Evolutionary conservation across 176 grass and related monocot genomes (phyloP).

Genomic region (Carex cristatella): DNA sequence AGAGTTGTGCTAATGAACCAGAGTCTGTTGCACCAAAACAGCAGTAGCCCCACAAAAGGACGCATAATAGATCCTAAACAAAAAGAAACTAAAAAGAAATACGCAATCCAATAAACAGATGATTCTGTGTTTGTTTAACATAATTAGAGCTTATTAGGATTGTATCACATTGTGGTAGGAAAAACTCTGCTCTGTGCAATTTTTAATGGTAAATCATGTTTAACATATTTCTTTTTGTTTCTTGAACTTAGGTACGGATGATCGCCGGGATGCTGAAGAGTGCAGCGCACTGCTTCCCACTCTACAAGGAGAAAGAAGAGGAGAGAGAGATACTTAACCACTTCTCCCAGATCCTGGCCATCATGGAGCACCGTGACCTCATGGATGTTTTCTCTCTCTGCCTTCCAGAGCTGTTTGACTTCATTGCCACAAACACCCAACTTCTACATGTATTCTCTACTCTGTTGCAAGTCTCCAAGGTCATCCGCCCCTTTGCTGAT

Average conservation of each 20-base stretch:
- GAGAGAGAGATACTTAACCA: constrained; percentile 91
- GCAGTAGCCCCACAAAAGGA: neutral
- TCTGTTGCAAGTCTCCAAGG: constrained; percentile 83
- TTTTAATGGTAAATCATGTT: neutral
- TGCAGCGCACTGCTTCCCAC: constrained; percentile 83
- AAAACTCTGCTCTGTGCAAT: neutral
- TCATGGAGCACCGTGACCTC: constrained; percentile 95
- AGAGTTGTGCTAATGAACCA: neutral
- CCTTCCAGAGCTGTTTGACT: constrained; percentile 91
- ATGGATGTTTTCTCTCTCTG: constrained; percentile 99
- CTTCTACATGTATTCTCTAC: constrained; percentile 90
- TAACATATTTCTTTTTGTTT: constrained; percentile 18
- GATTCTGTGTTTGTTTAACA: neutral
- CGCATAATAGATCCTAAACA: neutral
- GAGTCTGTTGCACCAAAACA: neutral
- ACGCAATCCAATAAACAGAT: neutral
- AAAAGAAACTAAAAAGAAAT: neutral
- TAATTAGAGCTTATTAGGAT: neutral
- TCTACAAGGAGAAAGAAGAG: constrained; percentile 96
- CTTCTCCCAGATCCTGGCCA: constrained; percentile 86
- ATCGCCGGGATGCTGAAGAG: constrained; percentile 91
- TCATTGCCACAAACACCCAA: constrained; percentile 89
- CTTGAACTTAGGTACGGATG: constrained; percentile 67
- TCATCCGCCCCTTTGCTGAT: constrained; percentile 86
- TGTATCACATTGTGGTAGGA: neutral